Evolutionary conservation across 306 rosid genomes (phyloP), one percentile per base, ranked within the genome.

Genomic region (Medicago arabica): DNA sequence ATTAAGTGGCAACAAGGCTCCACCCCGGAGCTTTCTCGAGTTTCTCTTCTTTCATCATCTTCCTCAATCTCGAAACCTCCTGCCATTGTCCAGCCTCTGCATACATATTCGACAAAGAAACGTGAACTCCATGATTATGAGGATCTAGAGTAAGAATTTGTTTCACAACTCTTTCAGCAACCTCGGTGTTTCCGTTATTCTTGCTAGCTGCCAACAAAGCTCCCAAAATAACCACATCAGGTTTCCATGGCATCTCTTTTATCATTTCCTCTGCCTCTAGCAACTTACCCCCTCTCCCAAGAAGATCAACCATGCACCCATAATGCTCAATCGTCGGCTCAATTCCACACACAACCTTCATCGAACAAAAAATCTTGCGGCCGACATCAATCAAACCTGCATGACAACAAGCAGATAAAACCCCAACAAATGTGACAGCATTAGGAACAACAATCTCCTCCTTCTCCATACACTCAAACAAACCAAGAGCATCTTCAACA

Each of bases 41-140:
- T 55, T 75, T 83, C 77, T 79, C 85, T 77, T 74, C 71, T 83
- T 78, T 86, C 87, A 86, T 86, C 16, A 53, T 31, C 78, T 83
- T 83, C 78, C 89, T 83, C 63, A 78, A 43, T 72, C 73, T 83
- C 72, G 78, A 78, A 10, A 86, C 89, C 59, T 81, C 80, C 55
- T 81, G 83, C 89, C 89, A 86, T 9, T 67, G 78, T 69, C 85
- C 87, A 59, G 89, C 81, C 74, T 83, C 89, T 9, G 87, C 89
- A 51, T 86, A 78, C 80, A 86, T 86, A 78, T 86, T 86, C 15
- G 89, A 86, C 85, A 83, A 53, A 67, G 85, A 80, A 71, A 83
- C 82, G 67, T 61, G 83, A 58, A 78, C 85, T 31, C 84, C 85
- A 17, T 86, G 83, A 71, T 83, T 83, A 40, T 67, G 83, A 63